phyloP scores from a whole-genome alignment of 805 yeast genomes.

The Clavispora carvajalis region DNA sequence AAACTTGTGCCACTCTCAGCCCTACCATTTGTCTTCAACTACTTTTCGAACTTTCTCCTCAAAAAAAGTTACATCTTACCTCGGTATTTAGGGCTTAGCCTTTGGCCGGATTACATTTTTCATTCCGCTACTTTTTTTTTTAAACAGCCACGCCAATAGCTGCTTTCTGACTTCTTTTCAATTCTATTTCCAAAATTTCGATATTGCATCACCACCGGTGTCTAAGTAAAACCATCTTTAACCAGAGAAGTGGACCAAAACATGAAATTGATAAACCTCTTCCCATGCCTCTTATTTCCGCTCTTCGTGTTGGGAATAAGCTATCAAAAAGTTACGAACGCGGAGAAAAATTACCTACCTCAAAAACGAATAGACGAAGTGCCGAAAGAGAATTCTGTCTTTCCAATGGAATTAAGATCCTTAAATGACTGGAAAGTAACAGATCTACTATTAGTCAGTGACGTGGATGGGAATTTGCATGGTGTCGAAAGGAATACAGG shows the following conservation, averaged over 20 bases:
- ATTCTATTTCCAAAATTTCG: background rate
- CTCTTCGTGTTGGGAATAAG: background rate
- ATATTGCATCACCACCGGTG: no score
- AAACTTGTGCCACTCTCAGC: background rate
- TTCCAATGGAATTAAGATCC: slow-evolving; percentile 35
- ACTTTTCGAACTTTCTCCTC: background rate
- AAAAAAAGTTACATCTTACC: no score
- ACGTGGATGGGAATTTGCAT: slow-evolving; percentile 82
- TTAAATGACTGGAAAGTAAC: slow-evolving; percentile 47
- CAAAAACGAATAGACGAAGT: background rate
- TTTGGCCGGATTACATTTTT: no score
- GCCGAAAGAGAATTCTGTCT: slow-evolving; percentile 14
- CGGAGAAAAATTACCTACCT: background rate
- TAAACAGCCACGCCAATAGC: background rate
- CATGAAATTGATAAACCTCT: background rate
- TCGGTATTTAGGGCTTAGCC: no score
- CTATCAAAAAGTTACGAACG: background rate
- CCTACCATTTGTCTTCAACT: background rate
- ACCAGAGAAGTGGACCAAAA: no score
- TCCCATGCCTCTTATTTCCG: background rate
- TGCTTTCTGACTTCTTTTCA: background rate
- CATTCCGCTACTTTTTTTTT: background rate
- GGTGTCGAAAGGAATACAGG: slow-evolving; percentile 77
- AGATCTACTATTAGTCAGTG: slow-evolving; percentile 63
- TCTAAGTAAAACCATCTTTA: no score